Evolutionary conservation across 2,329 filamentous ascomycete species (phyloP).

Genomic region (Penicillium sp.): DNA sequence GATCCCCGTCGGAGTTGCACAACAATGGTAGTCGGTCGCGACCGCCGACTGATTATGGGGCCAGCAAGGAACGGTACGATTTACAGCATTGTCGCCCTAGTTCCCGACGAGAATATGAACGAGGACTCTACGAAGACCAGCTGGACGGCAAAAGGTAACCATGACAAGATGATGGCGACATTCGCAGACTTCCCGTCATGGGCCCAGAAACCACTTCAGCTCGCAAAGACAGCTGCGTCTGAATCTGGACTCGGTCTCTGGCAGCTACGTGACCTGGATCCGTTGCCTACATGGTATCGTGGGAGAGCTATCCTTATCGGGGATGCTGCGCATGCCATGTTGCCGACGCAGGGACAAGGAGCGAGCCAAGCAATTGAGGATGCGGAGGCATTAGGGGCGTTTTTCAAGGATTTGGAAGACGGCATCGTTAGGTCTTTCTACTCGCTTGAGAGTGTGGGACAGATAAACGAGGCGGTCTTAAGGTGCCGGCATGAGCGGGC

Average conservation of each 20-base stretch:
- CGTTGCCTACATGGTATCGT: conserved; percentile 19
- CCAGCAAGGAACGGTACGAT: conserved; percentile 48
- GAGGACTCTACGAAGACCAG: conserved; percentile 8
- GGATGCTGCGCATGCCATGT: conserved; percentile 45
- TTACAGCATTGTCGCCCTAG: conserved; percentile 51
- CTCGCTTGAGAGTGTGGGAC: background rate
- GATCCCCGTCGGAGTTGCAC: conserved; percentile 46
- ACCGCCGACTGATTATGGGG: conserved; percentile 52
- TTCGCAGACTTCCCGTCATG: conserved; percentile 14
- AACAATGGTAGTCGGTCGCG: conserved; percentile 53
- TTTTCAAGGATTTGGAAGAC: conserved; percentile 11
- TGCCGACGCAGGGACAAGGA: conserved; percentile 51
- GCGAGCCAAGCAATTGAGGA: conserved; percentile 51
- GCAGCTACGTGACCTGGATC: conserved; percentile 33
- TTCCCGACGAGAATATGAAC: conserved; percentile 43
- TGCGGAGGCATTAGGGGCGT: conserved; percentile 34
- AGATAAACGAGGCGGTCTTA: conserved; percentile 32
- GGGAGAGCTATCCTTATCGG: conserved; percentile 40
- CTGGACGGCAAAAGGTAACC: conserved; percentile 15
- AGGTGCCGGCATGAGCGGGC: conserved; percentile 44
- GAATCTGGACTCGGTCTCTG: conserved; percentile 9
- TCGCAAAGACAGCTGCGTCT: background rate
- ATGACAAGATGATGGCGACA: conserved; percentile 13
- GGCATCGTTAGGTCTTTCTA: background rate
- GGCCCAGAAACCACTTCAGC: conserved; percentile 12